phyloP scores from a whole-genome alignment of 768 basidiomycete genomes.

The Rubroboletus pulcherrimus region DNA sequence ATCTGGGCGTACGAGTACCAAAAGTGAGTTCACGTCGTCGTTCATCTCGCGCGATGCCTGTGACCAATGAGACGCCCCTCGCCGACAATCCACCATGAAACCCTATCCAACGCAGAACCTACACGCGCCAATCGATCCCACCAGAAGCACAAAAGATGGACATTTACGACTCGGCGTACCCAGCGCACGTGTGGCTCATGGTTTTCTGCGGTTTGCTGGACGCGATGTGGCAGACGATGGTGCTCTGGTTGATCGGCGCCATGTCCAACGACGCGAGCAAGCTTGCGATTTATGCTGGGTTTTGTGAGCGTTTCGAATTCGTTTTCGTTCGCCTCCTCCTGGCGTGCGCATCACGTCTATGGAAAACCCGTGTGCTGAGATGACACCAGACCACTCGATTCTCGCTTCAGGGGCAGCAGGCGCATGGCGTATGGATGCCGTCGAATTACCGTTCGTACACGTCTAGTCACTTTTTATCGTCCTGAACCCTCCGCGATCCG shows the following conservation, averaged over 20 bases:
- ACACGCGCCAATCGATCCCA: constrained; percentile 53
- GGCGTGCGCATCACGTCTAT: background rate
- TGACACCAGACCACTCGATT: constrained; percentile 56
- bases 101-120: constrained; percentile 34
- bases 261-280: constrained; percentile 79
- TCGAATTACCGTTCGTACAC: constrained; percentile 55
- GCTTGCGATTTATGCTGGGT: constrained; percentile 73
- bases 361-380: background rate
- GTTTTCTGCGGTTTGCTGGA: constrained; percentile 70
- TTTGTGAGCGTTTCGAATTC: constrained; percentile 65
- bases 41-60: background rate
- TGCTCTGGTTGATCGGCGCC: constrained; percentile 78
- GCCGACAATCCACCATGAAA: background rate
- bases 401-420: constrained; percentile 74
- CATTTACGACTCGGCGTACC: constrained; percentile 33
- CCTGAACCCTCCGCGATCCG: background rate
- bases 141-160: constrained; percentile 48
- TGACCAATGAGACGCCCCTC: background rate
- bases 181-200: constrained; percentile 51
- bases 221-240: constrained; percentile 77
- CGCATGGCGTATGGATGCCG: constrained; percentile 65
- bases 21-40: constrained; percentile 38
- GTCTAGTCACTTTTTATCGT: too few species aligned
- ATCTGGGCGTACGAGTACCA: constrained; percentile 76
- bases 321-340: background rate